phyloP scores from a whole-genome alignment of 23 red algal species.

The Gracilaria gracilis region DNA sequence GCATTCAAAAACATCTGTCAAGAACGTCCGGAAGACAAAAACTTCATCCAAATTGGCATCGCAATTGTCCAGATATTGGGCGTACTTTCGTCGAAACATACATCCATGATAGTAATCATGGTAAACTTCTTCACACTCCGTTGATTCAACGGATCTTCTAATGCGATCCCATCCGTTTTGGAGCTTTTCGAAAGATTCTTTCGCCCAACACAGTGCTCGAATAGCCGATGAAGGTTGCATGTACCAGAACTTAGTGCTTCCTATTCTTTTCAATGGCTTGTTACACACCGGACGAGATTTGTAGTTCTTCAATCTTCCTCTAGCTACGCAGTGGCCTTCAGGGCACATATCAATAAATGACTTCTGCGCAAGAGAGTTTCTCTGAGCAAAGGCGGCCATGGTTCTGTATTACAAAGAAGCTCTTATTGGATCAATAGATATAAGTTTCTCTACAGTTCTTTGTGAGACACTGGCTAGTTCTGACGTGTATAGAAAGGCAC shows the following conservation, averaged over 20 bases:
- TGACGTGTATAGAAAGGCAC: not conserved
- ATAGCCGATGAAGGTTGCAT: not conserved
- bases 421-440: not conserved
- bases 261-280: not conserved
- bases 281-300: not conserved
- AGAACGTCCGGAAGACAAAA: not conserved
- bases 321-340: not conserved
- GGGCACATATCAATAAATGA: not conserved
- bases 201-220: not conserved
- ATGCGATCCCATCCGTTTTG: not conserved
- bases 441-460: not conserved
- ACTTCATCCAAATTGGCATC: not conserved
- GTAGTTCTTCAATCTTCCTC: not conserved
- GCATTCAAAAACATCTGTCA: conserved; percentile 26
- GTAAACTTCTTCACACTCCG: not conserved
- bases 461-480: not conserved
- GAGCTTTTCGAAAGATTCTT: not conserved
- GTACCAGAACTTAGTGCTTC: not conserved
- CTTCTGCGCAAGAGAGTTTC: not conserved
- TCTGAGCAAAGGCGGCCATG: not conserved
- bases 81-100: not conserved
- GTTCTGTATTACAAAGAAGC: not conserved
- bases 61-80: not conserved
- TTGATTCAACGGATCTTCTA: not conserved
- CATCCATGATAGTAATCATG: conserved; percentile 30